A percentile compares a stretch with the other conserved stretches of the same genome.
Conservation (phyloP, 2,329 filamentous ascomycete species). For the Bipolaris bicolor region DNA sequence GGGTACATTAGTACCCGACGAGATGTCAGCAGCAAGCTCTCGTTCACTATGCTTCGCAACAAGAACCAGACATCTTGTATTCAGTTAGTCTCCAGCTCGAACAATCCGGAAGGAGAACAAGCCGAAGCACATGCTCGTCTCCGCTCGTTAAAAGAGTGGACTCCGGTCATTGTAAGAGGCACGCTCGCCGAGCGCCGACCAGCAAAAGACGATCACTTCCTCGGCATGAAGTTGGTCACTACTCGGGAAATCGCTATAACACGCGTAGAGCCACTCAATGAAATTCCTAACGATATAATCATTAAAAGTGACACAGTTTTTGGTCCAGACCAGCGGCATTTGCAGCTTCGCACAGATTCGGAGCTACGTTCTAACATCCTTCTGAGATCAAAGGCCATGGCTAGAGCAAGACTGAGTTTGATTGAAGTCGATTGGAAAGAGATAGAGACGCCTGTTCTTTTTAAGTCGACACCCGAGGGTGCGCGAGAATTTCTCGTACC, state of each 20-base stretch:
- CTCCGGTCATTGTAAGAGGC: constrained; percentile 62
- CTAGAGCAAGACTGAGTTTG: constrained; percentile 62
- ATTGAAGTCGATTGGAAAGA: constrained; percentile 68
- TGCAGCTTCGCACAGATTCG: constrained; percentile 80
- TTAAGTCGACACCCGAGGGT: constrained; percentile 97
- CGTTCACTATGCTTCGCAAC: constrained; percentile 68
- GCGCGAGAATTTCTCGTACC: constrained; percentile 94
- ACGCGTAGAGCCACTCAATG: constrained; percentile 71
- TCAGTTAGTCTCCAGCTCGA: constrained; percentile 58
- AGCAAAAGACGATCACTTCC: constrained; percentile 40
- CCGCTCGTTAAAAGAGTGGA: constrained; percentile 56
- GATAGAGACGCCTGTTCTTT: constrained; percentile 90
- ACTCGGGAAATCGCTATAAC: constrained; percentile 66
- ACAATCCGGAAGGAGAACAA: constrained; percentile 27
- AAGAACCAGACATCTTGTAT: constrained; percentile 54
- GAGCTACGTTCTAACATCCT: constrained; percentile 70
- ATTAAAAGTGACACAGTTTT: constrained; percentile 77
- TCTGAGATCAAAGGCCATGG: constrained; percentile 69
- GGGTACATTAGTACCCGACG: constrained; percentile 76
- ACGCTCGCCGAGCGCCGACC: constrained; percentile 53
- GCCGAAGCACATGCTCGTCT: constrained; percentile 47
- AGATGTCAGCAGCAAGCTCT: constrained; percentile 71
- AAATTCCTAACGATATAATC: constrained; percentile 76
- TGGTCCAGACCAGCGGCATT: constrained; percentile 74
- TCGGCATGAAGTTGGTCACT: constrained; percentile 42